A percentile compares a stretch with the other conserved stretches of the same genome.
phyloP scores from a whole-genome alignment of 768 basidiomycete genomes.

The Pleurotus giganteus region DNA sequence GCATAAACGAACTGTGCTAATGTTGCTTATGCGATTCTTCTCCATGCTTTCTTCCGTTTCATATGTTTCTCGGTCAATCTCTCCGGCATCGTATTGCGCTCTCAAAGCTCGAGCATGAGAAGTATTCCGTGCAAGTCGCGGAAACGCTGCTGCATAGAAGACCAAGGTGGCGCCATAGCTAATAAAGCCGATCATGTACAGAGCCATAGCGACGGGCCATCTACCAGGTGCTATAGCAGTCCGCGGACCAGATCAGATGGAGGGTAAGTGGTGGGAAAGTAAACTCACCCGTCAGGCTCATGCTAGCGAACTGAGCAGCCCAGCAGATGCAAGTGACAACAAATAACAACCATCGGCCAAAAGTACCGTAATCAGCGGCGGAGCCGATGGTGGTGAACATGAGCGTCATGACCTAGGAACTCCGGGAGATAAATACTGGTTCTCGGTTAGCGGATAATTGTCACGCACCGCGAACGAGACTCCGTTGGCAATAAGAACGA shows the following conservation, averaged over 20 bases:
- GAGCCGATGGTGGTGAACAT: conserved; percentile 81
- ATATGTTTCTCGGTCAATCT: conserved; percentile 59
- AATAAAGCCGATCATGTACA: conserved; percentile 80
- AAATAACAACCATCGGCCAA: conserved; percentile 79
- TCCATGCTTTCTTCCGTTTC: conserved; percentile 76
- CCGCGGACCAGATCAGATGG: not conserved
- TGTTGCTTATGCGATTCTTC: conserved; percentile 84
- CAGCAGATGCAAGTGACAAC: conserved; percentile 72
- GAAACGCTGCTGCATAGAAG: conserved; percentile 78
- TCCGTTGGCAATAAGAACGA: conserved; percentile 77
- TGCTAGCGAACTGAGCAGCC: conserved; percentile 76
- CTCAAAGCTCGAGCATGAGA: conserved; percentile 53
- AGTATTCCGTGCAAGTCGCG: conserved; percentile 79
- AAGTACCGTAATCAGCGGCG: conserved; percentile 70
- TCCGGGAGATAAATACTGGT: no score
- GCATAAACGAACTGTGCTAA: conserved; percentile 60
- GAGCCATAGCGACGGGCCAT: conserved; percentile 75
- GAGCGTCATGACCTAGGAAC: conserved; percentile 63
- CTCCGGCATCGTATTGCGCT: conserved; percentile 56
- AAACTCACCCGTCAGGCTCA: conserved; percentile 61
- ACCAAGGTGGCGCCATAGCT: conserved; percentile 79
- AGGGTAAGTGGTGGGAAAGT: conserved; percentile 19
- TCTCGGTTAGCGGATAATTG: not conserved
- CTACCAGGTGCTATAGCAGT: conserved; percentile 49
- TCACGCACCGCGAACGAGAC: conserved; percentile 67